These are phyloP conservation scores for Eimeria acervulina DNA, from an alignment of 169 alveolate species.

Conservation along the genomic window DNA sequence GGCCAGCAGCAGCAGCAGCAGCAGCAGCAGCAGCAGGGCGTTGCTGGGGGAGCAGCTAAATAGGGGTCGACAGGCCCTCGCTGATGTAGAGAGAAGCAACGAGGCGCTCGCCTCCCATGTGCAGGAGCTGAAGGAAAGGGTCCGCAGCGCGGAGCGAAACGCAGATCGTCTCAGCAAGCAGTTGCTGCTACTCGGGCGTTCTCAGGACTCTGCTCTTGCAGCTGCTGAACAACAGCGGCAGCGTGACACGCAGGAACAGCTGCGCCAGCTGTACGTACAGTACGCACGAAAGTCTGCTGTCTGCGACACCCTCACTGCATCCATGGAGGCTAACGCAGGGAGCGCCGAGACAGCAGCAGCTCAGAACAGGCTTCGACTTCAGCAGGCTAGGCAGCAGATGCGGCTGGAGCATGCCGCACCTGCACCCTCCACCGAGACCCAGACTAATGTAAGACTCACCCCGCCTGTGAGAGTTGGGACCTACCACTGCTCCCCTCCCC, in stretches of 20 bases:
- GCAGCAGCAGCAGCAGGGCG: conserved; percentile 27
- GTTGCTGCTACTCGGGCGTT: conserved; percentile 46
- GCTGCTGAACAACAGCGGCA: conserved; percentile 33
- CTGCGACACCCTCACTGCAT: conserved; percentile 64
- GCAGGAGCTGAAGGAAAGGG: conserved; percentile 48
- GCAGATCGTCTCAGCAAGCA: conserved; percentile 70
- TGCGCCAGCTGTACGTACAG: conserved; percentile 63
- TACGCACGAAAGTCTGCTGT: conserved; percentile 70
- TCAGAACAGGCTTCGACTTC: conserved; percentile 59
- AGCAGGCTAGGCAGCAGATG: conserved; percentile 46
- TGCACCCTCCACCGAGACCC: conserved; percentile 48
- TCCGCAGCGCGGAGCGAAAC: conserved; percentile 9
- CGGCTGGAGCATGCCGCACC: conserved; percentile 56
- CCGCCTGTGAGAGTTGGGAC: background rate
- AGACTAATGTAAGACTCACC: conserved; percentile 30
- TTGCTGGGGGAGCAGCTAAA: conserved; percentile 56
- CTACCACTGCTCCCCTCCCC: background rate
- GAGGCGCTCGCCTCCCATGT: conserved; percentile 42
- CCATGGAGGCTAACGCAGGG: conserved; percentile 51
- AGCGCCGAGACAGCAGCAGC: conserved; percentile 63
- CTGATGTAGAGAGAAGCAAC: conserved; percentile 28
- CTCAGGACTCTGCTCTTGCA: conserved; percentile 12
- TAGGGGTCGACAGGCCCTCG: background rate
- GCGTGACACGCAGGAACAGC: conserved; percentile 67
- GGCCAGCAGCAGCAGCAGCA: conserved; percentile 14